Base-by-base conservation (phyloP, 345 rosid genomes). In the Pistacia atlantica region DNA sequence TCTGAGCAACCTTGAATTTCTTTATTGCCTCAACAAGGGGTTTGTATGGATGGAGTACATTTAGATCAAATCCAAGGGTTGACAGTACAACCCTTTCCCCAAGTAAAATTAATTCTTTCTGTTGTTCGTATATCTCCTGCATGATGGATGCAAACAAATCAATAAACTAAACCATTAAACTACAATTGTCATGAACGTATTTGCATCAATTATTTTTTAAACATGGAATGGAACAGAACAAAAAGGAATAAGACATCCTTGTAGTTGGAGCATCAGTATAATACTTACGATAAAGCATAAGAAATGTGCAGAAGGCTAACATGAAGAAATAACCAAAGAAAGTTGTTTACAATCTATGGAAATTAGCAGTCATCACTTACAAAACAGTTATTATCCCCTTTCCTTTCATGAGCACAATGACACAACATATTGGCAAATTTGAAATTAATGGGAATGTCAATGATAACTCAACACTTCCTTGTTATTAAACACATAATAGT, bases 1-100 rank as follows among this genome's bases (percentile, higher is more conserved):
- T 83, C 65, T 80, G 83, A 25, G 86, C 88, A 83, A 85, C 86
- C 83, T 83, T 76, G 56, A 85, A 85, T 79, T 85, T 85, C 76
- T 80, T 85, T 76, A 85, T 83, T 55, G 88, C 88, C 46, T 83
- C 88, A 12, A 85, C 84, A 45, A 85, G 84, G 58, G 88, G 88
- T 51, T 85, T 83, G 68, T 85, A 85, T 33, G 88, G 88, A 59
- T 80, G 86, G 67, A 54, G 82, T 49, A 83, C 82, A 72, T 85
- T 78, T 2, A 83, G 77, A 66, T 85, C 88, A 73, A 72, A 85
- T 66, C 78, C 86, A 67, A 85, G 80, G 73, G 83, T 85, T 35
- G 86, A 76, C 49, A 85, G 84, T 59, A 85, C 83, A 56, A 83
- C 76, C 66, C 79, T 85, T 66, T 83, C 86, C 22, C 84, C 88